Base-by-base conservation (phyloP, 2,329 filamentous ascomycete genomes). In the Ramularia collo-cygni region DNA sequence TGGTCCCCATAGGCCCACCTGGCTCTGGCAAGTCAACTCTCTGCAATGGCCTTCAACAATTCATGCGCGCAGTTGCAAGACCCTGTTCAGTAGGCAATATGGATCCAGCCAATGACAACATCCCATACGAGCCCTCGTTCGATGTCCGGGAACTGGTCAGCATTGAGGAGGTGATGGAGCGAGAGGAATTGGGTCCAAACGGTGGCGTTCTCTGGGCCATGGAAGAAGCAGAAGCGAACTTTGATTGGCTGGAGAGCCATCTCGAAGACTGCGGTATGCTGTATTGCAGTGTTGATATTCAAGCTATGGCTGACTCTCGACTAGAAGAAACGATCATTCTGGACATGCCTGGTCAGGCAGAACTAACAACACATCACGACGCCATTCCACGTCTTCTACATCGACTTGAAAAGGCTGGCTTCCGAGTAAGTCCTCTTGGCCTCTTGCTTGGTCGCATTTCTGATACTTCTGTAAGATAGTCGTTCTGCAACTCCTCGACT, bases 1-100 rank as follows among this genome's bases (percentile, higher is more conserved):
- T 61, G 7, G 40, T 61, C 19, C 58, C 57, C 14, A 56, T 61
- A 35, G 92, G 92, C n/a, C 90, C 89, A 52, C 92, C 92, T 5
- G 92, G 92, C 56, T 81, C 88, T 19, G 92, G 92, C 46, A 98
- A 98, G 69, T 95, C 88, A 50, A 98, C 92, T 6, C 95, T 95
- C 63, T 96, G 90, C 71, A 87, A 96, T 79, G 92, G 92, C 60
- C 95, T 98, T 85, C 86, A 95, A 60, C 92, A 98, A 68, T 98
- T 98, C 69, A 83, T 96, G 74, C 83, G 83, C 51, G 90, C 92
- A 48, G 95, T 98, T 61, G 88, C 89, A 45, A 83, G 92, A 41
- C 89, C 93, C 64, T 95, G 87, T 70, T 93, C 87, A 12, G 81
- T 96, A 27, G 86, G 95, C 43, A 98, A 98, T 62, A 81, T 98